Percentiles rank a stretch among this genome's conserved stretches.
Evolutionary conservation across 1,284 basidiomycete species (phyloP).

Genomic region (Hypsizygus ulmarius): DNA sequence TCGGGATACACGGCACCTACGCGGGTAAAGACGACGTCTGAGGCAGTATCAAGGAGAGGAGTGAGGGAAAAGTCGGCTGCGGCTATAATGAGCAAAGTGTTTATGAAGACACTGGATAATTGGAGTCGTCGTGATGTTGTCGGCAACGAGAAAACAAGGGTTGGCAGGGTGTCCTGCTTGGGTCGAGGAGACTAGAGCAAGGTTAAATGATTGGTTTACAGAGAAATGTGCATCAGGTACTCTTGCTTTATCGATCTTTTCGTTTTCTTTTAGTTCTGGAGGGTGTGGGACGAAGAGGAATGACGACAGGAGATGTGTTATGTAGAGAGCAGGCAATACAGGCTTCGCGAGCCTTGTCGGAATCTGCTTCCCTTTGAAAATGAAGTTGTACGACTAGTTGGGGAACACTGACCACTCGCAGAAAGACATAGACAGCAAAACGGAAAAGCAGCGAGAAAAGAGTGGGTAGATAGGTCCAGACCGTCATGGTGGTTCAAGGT

Average conservation of each 20-base stretch:
- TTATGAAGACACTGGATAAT: slow-evolving; percentile 44
- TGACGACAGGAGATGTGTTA: slow-evolving; percentile 24
- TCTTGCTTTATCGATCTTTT: slow-evolving; percentile 5
- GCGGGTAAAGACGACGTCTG: slow-evolving; percentile 59
- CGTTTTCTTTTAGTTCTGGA: slow-evolving; percentile 7
- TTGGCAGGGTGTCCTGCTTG: slow-evolving; percentile 18
- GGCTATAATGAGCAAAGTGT: slow-evolving; percentile 49
- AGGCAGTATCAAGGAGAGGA: slow-evolving; percentile 53
- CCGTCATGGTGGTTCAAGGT: slow-evolving; percentile 9
- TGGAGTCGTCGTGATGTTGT: slow-evolving; percentile 38
- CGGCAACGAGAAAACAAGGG: slow-evolving; percentile 45
- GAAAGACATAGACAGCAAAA: slow-evolving; percentile 37
- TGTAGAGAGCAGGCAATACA: slow-evolving; percentile 33
- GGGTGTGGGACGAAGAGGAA: slow-evolving; percentile 16
- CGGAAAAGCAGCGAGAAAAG: slow-evolving; percentile 39
- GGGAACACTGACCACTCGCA: slow-evolving; percentile 35
- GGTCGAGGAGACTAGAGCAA: slow-evolving; percentile 1
- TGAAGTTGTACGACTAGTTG: neutral
- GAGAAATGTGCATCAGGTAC: neutral
- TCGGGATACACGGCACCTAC: slow-evolving; percentile 69
- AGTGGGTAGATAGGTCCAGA: slow-evolving; percentile 19
- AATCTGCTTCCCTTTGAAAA: slow-evolving; percentile 24
- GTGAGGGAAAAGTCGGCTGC: slow-evolving; percentile 49
- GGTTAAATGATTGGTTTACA: slow-evolving; percentile 4
- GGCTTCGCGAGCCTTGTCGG: slow-evolving; percentile 31